These are phyloP conservation scores for Andalucia godoyi DNA, from an alignment of 78 protist genomes.

Conservation along the genomic window DNA sequence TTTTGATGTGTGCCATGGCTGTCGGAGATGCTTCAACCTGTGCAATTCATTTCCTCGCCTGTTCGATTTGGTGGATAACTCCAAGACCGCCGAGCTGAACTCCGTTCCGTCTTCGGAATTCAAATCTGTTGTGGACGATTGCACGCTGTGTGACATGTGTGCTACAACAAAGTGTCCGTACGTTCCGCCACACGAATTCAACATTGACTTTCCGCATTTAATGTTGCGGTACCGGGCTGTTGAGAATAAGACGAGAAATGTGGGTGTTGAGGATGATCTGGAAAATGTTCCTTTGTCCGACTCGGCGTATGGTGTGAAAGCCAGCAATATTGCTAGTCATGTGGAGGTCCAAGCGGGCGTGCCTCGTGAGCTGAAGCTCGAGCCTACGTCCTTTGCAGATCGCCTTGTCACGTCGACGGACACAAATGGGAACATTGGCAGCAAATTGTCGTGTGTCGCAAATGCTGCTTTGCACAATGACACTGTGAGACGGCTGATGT, in stretches of 20 bases:
- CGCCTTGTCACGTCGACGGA: too few species aligned
- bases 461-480: too few species aligned
- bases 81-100: slow-evolving; percentile 2
- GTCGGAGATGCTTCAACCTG: not conserved
- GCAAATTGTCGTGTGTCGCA: too few species aligned
- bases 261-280: too few species aligned
- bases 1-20: slow-evolving; percentile 13
- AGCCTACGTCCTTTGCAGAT: too few species aligned
- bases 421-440: too few species aligned
- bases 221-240: not conserved
- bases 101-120: not conserved
- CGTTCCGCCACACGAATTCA: slow-evolving; percentile 3
- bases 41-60: slow-evolving; percentile 2
- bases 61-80: not conserved
- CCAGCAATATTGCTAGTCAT: too few species aligned
- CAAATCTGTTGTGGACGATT: slow-evolving; percentile 5
- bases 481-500: too few species aligned
- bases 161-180: not conserved
- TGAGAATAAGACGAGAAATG: not conserved
- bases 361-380: not conserved
- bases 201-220: not conserved
- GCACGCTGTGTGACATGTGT: slow-evolving; percentile 18
- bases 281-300: too few species aligned
- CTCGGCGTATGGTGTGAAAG: too few species aligned
- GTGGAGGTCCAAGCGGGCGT: not conserved